Evolutionary conservation across 2,329 filamentous ascomycete genomes (phyloP), one percentile per base, ranked within the genome.

Genomic region (Claviceps spartinae): DNA sequence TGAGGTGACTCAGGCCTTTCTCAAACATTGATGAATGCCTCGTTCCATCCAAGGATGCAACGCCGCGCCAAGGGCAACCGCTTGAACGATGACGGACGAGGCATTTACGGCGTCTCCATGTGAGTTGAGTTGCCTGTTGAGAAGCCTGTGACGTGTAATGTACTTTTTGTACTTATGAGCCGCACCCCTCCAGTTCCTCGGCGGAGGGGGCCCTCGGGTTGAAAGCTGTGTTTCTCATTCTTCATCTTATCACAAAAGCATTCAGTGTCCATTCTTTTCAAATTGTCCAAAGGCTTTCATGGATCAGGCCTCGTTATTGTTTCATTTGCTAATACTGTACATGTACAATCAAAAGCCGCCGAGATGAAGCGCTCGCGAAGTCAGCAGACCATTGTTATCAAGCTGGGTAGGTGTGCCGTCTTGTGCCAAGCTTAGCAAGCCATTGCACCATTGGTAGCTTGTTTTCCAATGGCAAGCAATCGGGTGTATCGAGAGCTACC

Each of bases 371-470:
- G 69, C 43, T 68, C 70, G 51, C 83, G 80, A 58, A 57, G 61
- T 42, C 53, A 54, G 46, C 56, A 65, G 57, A 69, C 65, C 51
- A 79, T 93, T 57, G 87, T 94, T 61, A 91, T 94, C 62, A 94
- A 94, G 73, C 79, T 94, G 57, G 88, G 88, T 93, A 77, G 66
- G 77, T 55, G 14, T 49, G 44, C 40, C 42, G 16, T 36, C 14
- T 14, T 22, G 5, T 42, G 6, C 14, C 38, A 30, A 14, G 5
- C 24, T 18, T n/a, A 44, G 37, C 18, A 36, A 44, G n/a, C 9
- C 14, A 4, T 38, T 38, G 45, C 6, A 37, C 8, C 22, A 9
- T 18, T 26, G 37, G 1, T 16, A 26, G 40, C 37, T 47, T 47
- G 18, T 37, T 50, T 16, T 20, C 42, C 13, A 16, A 36, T 8